Conservation (phyloP, 192 early-diverging fungal species). For the Coemansia reversa region DNA sequence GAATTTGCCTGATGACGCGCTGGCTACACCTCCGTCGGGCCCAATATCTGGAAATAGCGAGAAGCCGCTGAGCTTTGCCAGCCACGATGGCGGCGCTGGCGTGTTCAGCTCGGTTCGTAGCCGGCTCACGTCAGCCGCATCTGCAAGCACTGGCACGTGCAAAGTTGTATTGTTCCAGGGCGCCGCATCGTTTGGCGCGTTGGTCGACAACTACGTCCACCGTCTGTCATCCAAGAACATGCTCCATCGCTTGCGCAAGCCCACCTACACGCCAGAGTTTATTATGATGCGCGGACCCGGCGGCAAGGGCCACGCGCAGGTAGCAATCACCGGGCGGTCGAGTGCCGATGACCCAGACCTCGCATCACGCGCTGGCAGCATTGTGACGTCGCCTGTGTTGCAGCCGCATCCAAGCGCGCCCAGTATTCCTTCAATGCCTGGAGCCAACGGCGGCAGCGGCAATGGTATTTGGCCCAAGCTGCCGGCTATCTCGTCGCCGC, state of each 20-base stretch:
- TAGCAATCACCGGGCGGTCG: constrained; percentile 52
- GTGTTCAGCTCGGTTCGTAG: constrained; percentile 53
- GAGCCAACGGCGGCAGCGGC: constrained; percentile 2
- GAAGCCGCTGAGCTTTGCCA: constrained; percentile 44
- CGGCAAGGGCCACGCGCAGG: constrained; percentile 87
- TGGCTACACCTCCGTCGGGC: constrained; percentile 20
- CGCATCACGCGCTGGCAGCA: constrained; percentile 38
- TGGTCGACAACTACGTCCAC: constrained; percentile 84
- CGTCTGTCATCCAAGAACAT: constrained; percentile 61
- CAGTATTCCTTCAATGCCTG: constrained; percentile 19
- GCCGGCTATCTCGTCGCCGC: constrained; percentile 48
- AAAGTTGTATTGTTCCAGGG: constrained; percentile 87
- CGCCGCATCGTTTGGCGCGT: constrained; percentile 80
- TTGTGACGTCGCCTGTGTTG: constrained; percentile 46
- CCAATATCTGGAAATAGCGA: constrained; percentile 25
- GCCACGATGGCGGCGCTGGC: constrained; percentile 31
- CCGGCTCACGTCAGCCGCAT: constrained; percentile 53
- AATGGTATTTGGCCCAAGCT: constrained; percentile 31
- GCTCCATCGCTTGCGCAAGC: constrained; percentile 61
- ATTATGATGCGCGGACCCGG: constrained; percentile 93
- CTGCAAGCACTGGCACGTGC: constrained; percentile 48
- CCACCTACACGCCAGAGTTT: constrained; percentile 80
- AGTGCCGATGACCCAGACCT: constrained; percentile 36
- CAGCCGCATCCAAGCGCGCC: constrained; percentile 39
- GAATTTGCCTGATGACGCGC: constrained; percentile 35